Evolutionary conservation across 495 filamentous ascomycete species (phyloP), one percentile per base, ranked within the genome.

Genomic region (Cercophora scortea): DNA sequence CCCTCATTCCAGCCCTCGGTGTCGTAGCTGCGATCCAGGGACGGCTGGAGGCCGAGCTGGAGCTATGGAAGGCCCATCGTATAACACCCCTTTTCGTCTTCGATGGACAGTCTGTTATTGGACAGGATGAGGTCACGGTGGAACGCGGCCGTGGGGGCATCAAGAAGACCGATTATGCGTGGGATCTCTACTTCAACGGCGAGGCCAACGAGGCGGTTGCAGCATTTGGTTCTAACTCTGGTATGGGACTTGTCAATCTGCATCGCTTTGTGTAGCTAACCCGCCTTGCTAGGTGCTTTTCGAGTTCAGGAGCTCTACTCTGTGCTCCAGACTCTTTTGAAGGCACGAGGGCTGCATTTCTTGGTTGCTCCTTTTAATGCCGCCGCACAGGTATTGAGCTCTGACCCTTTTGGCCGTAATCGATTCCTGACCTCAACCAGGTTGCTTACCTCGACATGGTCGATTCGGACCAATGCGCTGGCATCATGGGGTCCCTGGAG

Each of bases 321-420:
- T 33, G 81, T 87, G 51, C 71, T 99, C 15, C 89, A 92, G 66
- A 72, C 77, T 39, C 82, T 90, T 34, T 75, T 97, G 34, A 69
- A 75, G 51, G 76, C 87, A 50, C 77, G 83, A 51, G 77, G 77
- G 5, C 72, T 96, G 41, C 77, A 88, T 38, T 95, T 90, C 64
- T 79, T 88, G 47, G 88, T 96, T 47, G 87, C 94, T 12, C 94
- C 93, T 4, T 96, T 91, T 69, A 88, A 84, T 61, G 89, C 92
- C 42, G 84, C 87, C 54, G 88, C 90, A 46, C 92, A 97, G 80
- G 90, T 95, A 25, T 13, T 52, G 55, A 56, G 45, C 17, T 43
- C 33, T 18, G 19, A 11, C n/a, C 12, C 36, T 19, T 52, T 52
- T 41, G 56, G 33, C 8, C 38, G 19, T 43, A n/a, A 50, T 38